Evolutionary conservation across 2,329 filamentous ascomycete genomes (phyloP), one percentile per base, ranked within the genome.

Genomic region (Colletotrichum tropicale): DNA sequence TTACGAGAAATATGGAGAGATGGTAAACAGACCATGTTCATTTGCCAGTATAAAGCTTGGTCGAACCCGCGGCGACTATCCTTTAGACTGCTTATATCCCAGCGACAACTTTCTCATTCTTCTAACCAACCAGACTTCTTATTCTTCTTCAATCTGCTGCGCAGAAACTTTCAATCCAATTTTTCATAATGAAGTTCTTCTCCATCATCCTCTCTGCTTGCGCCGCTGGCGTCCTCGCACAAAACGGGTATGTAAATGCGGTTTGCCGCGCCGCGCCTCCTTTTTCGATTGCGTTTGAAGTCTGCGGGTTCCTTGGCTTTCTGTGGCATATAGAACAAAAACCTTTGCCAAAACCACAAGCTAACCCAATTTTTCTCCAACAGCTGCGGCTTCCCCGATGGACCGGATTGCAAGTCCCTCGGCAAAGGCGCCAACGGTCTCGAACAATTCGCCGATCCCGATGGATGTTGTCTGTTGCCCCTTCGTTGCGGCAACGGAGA

Each of bases 371-470:
- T 18, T 0, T 30, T 10, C 32, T 21, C 1, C 30, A 21, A 7
- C 6, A 73, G 56, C 26, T 74, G 74, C 48, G 64, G 58, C 18
- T 73, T 75, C 12, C 73, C 55, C 13, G 55, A 67, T 13, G 55
- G 55, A 15, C 69, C 56, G 7, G 30, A 58, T 21, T 72, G 74
- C 43, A n/a, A 74, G 21, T 76, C 70, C 2, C 28, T 74, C n/a
- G 70, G 58, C 32, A 32, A 43, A 13, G 56, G 70, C 1, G 56
- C 58, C 4, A 60, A 68, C 5, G 70, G 70, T 8, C 64, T 74
- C 4, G 70, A 74, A 60, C 74, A 69, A n/a, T 74, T 76, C 13
- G 32, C 34, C 5, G 68, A 75, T n/a, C 64, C 34, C 3, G 55
- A 66, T 26, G 68, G 68, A 9, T 71, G 68, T n/a, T 72, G 68